Evolutionary conservation across 257 asterid genomes (phyloP).

Genomic region (Solanum ossicruentum): DNA sequence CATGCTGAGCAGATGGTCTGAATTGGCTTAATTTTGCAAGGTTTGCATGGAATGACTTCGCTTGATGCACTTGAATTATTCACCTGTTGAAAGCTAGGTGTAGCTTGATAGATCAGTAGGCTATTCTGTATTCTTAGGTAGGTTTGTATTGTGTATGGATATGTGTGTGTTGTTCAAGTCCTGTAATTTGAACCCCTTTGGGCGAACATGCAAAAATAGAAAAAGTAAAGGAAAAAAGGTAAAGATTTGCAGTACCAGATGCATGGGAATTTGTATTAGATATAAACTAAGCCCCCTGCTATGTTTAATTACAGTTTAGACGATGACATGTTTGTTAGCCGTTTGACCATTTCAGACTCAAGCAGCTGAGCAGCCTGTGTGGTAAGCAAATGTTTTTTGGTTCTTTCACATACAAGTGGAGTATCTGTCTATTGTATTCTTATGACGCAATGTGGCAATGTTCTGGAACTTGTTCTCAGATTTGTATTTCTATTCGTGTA

Average conservation of each 20-base stretch:
- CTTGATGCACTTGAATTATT: constrained; percentile 10
- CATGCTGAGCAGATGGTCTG: constrained; percentile 10
- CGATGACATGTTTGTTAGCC: background rate
- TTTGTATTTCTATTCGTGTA: background rate
- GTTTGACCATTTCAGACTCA: background rate
- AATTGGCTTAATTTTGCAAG: constrained; percentile 24
- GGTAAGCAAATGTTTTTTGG: background rate
- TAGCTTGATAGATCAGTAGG: constrained; percentile 30
- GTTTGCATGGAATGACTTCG: constrained; percentile 18
- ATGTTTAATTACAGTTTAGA: background rate
- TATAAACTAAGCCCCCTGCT: background rate
- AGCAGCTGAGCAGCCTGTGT: background rate
- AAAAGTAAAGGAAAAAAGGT: background rate
- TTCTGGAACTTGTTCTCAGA: background rate
- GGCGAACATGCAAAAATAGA: background rate
- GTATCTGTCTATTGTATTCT: background rate
- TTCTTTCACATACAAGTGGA: background rate
- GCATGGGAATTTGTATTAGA: background rate
- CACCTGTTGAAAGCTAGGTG: constrained; percentile 21
- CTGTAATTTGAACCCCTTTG: background rate
- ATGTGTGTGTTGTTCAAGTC: background rate
- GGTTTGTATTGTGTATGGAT: constrained; percentile 15
- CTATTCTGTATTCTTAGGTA: constrained; percentile 25
- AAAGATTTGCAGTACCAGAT: background rate
- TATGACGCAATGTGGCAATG: background rate